Conservation (phyloP, 345 rosid species). For the Eucalyptus curtisii region DNA sequence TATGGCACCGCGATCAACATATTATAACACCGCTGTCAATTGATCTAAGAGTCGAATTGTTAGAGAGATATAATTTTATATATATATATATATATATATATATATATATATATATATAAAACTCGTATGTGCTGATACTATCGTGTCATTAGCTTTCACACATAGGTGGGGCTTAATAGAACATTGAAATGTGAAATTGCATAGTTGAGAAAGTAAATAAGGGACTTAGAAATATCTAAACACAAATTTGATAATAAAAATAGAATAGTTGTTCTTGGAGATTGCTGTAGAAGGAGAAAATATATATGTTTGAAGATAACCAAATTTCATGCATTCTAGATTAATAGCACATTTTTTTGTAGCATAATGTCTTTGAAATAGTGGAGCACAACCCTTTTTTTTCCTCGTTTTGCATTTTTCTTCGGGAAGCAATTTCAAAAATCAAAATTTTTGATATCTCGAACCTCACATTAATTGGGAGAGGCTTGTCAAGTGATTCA, state of each 20-base stretch:
- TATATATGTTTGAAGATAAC: neutral
- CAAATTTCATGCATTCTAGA: neutral
- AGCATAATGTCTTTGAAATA: neutral
- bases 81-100: too few relatives aligned
- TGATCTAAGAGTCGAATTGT: neutral
- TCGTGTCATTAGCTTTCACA: neutral
- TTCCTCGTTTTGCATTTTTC: neutral
- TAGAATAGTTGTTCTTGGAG: neutral
- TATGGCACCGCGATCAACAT: neutral
- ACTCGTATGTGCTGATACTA: fast-evolving
- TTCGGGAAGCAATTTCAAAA: neutral
- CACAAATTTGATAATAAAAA: neutral
- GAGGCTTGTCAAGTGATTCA: neutral
- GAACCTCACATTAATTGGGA: neutral
- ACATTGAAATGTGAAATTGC: neutral
- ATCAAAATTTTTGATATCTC: neutral
- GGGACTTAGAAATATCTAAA: neutral
- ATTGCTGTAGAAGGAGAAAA: neutral
- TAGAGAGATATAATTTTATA: neutral
- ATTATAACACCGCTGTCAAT: too few relatives aligned
- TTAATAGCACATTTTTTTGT: neutral
- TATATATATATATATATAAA: neutral
- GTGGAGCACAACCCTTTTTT: neutral
- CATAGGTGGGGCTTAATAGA: neutral
- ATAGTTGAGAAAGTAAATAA: neutral